Conservation (phyloP, 176 grass and related monocot species). For the Cocos nucifera region DNA sequence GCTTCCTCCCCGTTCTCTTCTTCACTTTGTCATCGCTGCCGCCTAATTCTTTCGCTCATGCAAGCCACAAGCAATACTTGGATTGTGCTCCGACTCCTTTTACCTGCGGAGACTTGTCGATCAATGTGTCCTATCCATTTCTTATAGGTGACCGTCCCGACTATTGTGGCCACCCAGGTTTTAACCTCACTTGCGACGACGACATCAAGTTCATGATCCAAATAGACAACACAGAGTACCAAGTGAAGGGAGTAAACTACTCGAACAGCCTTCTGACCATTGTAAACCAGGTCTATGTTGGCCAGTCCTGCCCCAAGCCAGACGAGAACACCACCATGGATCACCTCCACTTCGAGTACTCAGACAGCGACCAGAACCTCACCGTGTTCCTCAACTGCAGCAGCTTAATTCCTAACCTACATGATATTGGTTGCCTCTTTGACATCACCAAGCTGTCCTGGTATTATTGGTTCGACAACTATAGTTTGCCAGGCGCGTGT, state of each 20-base stretch:
- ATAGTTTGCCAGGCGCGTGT: not conserved
- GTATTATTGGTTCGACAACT: not conserved
- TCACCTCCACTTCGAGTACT: not conserved
- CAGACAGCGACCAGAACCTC: slow-evolving; percentile 1
- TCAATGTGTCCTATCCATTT: slow-evolving; percentile 27
- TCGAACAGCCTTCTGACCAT: not conserved
- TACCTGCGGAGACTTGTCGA: not conserved
- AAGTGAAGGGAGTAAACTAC: not conserved
- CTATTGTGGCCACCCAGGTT: slow-evolving; percentile 9
- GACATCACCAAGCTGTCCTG: too few relatives aligned
- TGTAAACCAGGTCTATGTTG: not conserved
- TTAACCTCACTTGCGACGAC: not conserved
- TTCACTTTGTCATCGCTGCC: too few relatives aligned
- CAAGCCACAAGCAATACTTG: too few relatives aligned
- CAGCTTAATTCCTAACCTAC: not conserved
- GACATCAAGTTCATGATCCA: too few relatives aligned
- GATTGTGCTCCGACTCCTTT: too few relatives aligned
- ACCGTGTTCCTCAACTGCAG: not conserved
- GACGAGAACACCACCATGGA: not conserved
- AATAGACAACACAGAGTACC: not conserved
- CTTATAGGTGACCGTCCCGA: not conserved
- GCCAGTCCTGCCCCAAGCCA: not conserved
- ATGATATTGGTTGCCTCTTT: not conserved
- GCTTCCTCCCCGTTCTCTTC: too few relatives aligned
- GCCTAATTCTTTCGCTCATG: too few relatives aligned